Base-by-base conservation (phyloP, 345 rosid species). In the Noccaea caerulescens region DNA sequence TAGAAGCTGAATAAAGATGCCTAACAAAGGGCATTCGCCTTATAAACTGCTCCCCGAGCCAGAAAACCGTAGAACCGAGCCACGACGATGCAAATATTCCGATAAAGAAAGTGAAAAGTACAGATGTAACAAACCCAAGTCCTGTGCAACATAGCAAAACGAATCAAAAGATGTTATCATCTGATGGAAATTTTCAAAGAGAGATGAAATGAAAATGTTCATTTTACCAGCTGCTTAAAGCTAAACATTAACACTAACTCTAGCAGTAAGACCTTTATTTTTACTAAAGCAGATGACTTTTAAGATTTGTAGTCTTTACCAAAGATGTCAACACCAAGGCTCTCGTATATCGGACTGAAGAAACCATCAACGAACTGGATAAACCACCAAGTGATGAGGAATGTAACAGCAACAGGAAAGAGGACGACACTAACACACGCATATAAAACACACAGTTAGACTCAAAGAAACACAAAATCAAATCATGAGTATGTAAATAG, bases 21-120 rank as follows among this genome's bases (percentile, higher is more conserved):
- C 82, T 88, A 58, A 91, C 76, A 81, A 91, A 85, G 57, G 95
- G 95, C 91, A 91, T 82, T 57, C 89, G 76, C 78, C 80, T 88
- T 61, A 91, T 91, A 54, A 91, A 85, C 91, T 91, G 87, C 73
- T 91, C 93, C 10, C 93, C 95, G 33, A 91, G 70, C 86, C 79
- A 84, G 80, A 91, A 88, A 67, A 91, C 84, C 12, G 91, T 81
- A 77, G 91, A 72, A 72, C 95, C 93, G 72, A 88, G 57, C 97
- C 97, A 91, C 6, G 97, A 91, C 0, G 95, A 91, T 67, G 89
- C 92, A 81, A 88, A 91, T 74, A 87, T 77, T 45, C 97, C 97
- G 32, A 91, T 75, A 77, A 87, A 87, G 72, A 85, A 79, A 77
- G 90, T 82, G 57, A 88, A 91, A 39, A 84, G 79, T 59, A 91